Evolutionary conservation across 495 filamentous ascomycete species (phyloP).

Genomic region (Eremomyces bilateralis): DNA sequence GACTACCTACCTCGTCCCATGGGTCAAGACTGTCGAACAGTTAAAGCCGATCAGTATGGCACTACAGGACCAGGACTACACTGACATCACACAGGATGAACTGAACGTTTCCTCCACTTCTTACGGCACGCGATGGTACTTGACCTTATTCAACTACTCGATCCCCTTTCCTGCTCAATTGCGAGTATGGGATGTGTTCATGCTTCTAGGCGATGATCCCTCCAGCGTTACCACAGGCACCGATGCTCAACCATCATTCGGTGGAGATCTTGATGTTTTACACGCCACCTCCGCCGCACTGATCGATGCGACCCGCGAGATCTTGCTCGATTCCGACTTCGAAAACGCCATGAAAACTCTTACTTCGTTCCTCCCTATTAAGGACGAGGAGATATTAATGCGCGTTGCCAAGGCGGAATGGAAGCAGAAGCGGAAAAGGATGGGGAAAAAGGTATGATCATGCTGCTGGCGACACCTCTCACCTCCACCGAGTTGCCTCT

Average conservation of each 20-base stretch:
- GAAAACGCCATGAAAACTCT: constrained; percentile 97
- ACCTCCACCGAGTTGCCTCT: no score
- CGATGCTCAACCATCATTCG: constrained; percentile 12
- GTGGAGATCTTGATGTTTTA: constrained; percentile 57
- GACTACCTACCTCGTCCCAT: background rate
- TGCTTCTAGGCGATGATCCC: constrained; percentile 79
- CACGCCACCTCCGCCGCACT: constrained; percentile 82
- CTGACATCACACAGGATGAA: constrained; percentile 34
- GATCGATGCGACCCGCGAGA: constrained; percentile 78
- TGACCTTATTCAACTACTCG: constrained; percentile 93
- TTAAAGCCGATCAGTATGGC: background rate
- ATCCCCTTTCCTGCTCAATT: constrained; percentile 93
- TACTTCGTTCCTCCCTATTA: constrained; percentile 87
- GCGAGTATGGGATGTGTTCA: constrained; percentile 97
- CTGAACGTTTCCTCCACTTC: constrained; percentile 67
- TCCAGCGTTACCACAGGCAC: constrained; percentile 10
- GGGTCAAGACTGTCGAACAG: background rate
- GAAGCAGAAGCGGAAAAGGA: constrained; percentile 36
- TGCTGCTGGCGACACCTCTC: background rate
- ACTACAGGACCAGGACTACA: constrained; percentile 6
- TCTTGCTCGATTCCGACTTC: constrained; percentile 84
- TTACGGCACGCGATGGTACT: constrained; percentile 92
- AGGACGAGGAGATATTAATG: constrained; percentile 89
- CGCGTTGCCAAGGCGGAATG: constrained; percentile 82
- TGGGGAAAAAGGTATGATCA: constrained; percentile 6